phyloP scores from a whole-genome alignment of 371 early-diverging fungal genomes.

The Apophysomyces ossiformis region DNA sequence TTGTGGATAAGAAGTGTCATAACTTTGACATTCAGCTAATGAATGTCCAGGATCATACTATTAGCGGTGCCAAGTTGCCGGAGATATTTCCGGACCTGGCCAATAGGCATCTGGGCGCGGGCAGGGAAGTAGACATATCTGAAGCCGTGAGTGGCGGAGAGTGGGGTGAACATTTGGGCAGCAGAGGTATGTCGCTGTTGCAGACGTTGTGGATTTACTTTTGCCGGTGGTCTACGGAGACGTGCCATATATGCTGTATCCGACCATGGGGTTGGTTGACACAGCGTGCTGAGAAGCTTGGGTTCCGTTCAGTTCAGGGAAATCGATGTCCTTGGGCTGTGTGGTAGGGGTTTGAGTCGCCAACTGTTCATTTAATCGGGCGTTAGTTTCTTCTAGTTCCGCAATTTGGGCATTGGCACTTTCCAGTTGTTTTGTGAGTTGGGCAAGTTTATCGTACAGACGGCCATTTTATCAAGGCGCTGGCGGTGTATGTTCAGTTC shows the following conservation, averaged over 20 bases:
- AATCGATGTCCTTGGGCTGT: background rate
- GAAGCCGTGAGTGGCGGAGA: conserved; percentile 16
- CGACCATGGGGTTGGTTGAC: background rate
- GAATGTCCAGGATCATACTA: conserved; percentile 17
- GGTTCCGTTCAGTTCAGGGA: background rate
- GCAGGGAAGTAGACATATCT: conserved; percentile 17
- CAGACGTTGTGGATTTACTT: background rate
- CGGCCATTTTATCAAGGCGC: background rate
- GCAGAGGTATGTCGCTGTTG: conserved; percentile 4
- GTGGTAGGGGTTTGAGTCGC: too few relatives aligned
- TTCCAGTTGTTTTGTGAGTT: background rate
- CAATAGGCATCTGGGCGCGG: background rate
- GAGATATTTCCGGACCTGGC: background rate
- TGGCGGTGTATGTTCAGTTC: background rate
- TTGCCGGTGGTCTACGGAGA: background rate
- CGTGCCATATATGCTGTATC: background rate
- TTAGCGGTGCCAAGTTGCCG: conserved; percentile 3
- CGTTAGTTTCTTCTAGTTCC: background rate
- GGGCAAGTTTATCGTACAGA: background rate
- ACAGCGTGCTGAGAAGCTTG: background rate
- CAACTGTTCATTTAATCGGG: background rate
- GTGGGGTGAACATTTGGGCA: conserved; percentile 12
- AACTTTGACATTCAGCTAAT: conserved; percentile 14
- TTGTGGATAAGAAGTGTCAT: conserved; percentile 14
- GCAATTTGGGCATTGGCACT: background rate